Conservation (phyloP, 192 early-diverging fungal species). For the Linnemannia zychae region DNA sequence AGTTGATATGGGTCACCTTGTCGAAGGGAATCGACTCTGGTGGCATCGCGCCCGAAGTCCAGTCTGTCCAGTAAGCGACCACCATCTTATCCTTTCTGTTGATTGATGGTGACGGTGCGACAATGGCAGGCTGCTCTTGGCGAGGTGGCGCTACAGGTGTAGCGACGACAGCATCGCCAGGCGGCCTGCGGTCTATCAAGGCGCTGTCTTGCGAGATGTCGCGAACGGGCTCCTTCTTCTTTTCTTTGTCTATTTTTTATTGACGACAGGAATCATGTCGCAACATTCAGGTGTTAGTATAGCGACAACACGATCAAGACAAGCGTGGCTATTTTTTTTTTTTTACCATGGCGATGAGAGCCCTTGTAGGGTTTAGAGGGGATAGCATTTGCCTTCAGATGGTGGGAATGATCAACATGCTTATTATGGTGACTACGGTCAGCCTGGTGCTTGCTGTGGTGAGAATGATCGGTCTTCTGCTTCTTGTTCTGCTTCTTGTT, state of each 20-base stretch:
- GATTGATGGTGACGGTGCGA: not conserved
- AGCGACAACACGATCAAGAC: no score
- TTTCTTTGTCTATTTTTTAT: not conserved
- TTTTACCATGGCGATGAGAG: not conserved
- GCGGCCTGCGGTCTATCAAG: no score
- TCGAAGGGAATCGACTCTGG: conserved; percentile 55
- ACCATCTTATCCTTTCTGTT: conserved; percentile 35
- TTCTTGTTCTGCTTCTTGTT: conserved; percentile 12
- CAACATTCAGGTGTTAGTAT: no score
- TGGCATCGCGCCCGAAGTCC: conserved; percentile 29
- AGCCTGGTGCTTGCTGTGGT: not conserved
- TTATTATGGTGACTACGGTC: conserved; percentile 5
- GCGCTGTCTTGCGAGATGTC: not conserved
- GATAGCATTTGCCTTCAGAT: not conserved
- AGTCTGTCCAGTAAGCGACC: conserved; percentile 50
- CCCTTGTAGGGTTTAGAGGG: not conserved
- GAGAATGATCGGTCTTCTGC: not conserved
- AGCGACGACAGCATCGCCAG: not conserved
- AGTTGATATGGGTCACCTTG: conserved; percentile 78
- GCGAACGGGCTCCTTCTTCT: not conserved
- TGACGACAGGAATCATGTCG: not conserved
- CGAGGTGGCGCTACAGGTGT: not conserved
- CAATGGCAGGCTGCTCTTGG: not conserved
- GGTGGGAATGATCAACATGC: not conserved
- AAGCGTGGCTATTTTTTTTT: no score